Evolutionary conservation across 163 green algal genomes (phyloP).

Genomic region (Chlamydomonas reinhardtii): DNA sequence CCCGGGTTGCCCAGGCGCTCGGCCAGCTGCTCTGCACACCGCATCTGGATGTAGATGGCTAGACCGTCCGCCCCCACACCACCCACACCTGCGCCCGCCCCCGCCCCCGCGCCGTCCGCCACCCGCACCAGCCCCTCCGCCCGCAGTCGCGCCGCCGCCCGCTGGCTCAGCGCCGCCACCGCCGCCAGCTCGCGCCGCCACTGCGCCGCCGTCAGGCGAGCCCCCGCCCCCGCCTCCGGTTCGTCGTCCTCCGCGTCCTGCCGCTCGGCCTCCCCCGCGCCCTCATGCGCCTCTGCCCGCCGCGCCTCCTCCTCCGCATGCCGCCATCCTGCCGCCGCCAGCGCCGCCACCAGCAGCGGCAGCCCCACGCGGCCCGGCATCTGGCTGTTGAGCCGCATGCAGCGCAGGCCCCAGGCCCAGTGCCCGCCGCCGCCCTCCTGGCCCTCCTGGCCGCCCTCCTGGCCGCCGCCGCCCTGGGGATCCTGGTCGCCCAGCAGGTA

Average conservation of each 20-base stretch:
- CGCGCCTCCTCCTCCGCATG: not conserved
- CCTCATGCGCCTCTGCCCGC: not conserved
- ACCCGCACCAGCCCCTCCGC: not conserved
- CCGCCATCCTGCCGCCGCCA: conserved; percentile 6
- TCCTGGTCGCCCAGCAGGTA: conserved; percentile 23
- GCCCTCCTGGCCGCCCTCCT: not conserved
- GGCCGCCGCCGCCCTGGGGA: not conserved
- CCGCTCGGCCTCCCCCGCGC: not conserved
- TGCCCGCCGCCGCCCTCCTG: not conserved
- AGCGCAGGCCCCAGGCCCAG: conserved; percentile 14
- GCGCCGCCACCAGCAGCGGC: conserved; percentile 9
- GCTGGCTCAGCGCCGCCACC: conserved; percentile 2
- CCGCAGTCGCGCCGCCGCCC: conserved; percentile 5
- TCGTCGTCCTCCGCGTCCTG: not conserved
- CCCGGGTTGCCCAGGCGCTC: too few relatives aligned
- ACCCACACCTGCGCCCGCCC: not conserved
- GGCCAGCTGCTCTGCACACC: not conserved
- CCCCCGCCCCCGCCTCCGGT: not conserved
- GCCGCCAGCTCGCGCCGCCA: not conserved
- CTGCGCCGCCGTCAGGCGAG: not conserved
- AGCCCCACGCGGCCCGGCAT: conserved; percentile 1
- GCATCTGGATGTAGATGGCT: not conserved
- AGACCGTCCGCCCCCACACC: not conserved
- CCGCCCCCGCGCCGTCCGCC: not conserved
- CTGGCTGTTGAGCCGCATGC: not conserved